phyloP scores from a whole-genome alignment of 2,329 filamentous ascomycete species.

The Neonectria hederae region DNA sequence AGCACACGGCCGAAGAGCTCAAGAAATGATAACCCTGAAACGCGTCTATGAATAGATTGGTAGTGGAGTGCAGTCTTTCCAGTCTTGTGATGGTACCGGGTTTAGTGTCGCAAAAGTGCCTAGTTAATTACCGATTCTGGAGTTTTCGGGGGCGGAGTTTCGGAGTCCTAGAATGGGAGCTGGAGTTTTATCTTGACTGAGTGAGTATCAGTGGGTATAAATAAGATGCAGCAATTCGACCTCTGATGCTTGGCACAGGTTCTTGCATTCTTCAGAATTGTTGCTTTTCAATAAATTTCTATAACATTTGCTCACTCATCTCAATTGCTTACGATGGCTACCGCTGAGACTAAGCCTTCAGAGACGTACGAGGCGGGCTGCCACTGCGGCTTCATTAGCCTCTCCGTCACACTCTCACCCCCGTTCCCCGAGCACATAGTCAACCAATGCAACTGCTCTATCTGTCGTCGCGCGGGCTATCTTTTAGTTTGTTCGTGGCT shows the following conservation, averaged over 20 bases:
- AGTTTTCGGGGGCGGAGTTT: slow-evolving; percentile 8
- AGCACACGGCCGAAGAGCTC: neutral
- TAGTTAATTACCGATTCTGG: neutral
- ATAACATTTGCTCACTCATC: neutral
- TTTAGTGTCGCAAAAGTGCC: slow-evolving; percentile 14
- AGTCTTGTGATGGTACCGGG: neutral
- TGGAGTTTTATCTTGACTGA: neutral
- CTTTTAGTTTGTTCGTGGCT: slow-evolving; percentile 55
- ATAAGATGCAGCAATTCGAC: neutral
- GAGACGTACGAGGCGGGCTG: slow-evolving; percentile 60
- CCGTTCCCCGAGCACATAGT: slow-evolving; percentile 57
- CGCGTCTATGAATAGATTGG: slow-evolving; percentile 13
- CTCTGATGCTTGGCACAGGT: neutral
- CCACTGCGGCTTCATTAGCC: slow-evolving; percentile 62
- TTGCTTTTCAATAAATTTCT: neutral
- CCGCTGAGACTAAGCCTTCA: slow-evolving; percentile 34
- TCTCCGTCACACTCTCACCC: slow-evolving; percentile 58
- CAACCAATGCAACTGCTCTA: slow-evolving; percentile 63
- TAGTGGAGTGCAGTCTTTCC: neutral
- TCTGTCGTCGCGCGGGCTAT: slow-evolving; percentile 61
- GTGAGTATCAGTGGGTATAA: neutral
- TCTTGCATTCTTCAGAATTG: neutral
- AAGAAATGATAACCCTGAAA: neutral
- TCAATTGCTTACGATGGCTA: slow-evolving; percentile 21
- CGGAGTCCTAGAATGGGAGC: slow-evolving; percentile 4